Evolutionary conservation across 2,329 filamentous ascomycete genomes (phyloP), one percentile per base, ranked within the genome.

Genomic region (Blastomyces emzantsi): DNA sequence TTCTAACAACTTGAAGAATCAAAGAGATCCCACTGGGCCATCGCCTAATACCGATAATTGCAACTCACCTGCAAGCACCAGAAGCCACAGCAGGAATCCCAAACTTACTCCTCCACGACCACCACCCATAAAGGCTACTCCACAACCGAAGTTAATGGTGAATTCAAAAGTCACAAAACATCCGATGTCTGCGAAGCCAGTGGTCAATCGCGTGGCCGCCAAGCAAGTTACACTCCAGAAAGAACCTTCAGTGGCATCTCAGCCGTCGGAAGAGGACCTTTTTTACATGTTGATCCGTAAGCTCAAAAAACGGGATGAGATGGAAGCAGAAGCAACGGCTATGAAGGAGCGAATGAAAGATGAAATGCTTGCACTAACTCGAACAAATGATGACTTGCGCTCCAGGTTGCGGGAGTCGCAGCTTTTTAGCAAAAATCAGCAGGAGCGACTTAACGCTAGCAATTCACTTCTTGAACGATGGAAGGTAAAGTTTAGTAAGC

Each of bases 221-320:
- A 60, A 36, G 15, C 19, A n/a, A 36, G 41, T 19, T 28, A 22
- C 58, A 2, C 43, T 15, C 9, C 28, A 17, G 8, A 36, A 33
- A 49, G 43, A 22, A n/a, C 15, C 22, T n/a, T 41, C 58, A 33
- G 39, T 15, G n/a, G 3, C 22, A 13, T 51, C 45, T n/a, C 65
- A 67, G 13, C 62, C 74, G 1, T 71, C 71, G 11, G 75, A 77
- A 61, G 72, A 76, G 39, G 70, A 70, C 41, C 64, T 77, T 7
- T 76, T 76, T 39, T 70, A 74, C 33, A 69, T 76, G 41, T 65
- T 77, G 2, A 74, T 76, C 25, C 64, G 62, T 25, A 73, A 65
- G 56, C 67, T 77, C 28, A 75, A 67, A 52, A 68, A 70, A 58
- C 70, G 75, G 6, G 75, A 76, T 62, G 71, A 76, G 55, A 69